A percentile compares a stretch with the other conserved stretches of the same genome.
These are phyloP conservation scores for Stephania cephalantha DNA, from an alignment of 164 flowering plant species.

Conservation along the genomic window DNA sequence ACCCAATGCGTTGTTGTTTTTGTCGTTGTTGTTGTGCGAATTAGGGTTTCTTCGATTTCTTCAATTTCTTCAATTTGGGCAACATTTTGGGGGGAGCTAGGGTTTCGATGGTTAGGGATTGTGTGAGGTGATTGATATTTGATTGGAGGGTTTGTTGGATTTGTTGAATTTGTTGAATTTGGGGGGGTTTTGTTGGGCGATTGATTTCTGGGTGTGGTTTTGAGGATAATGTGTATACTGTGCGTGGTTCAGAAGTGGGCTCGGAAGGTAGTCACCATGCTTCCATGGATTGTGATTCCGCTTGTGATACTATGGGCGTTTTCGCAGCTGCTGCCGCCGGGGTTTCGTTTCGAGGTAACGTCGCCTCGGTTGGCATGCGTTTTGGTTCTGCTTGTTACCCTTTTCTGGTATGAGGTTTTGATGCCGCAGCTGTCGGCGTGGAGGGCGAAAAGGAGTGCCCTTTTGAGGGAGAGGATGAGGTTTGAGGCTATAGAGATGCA, in stretches of 20 bases:
- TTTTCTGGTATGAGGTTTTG: slow-evolving; percentile 94
- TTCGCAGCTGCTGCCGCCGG: slow-evolving; percentile 86
- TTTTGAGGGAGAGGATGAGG: slow-evolving; percentile 69
- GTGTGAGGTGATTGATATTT: neutral
- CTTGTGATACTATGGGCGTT: slow-evolving; percentile 87
- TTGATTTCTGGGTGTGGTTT: slow-evolving; percentile 27
- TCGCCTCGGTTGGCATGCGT: slow-evolving; percentile 93
- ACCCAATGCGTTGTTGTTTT: neutral
- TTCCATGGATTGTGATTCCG: slow-evolving; percentile 96
- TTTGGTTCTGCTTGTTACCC: slow-evolving; percentile 73
- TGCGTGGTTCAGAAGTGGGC: slow-evolving; percentile 98
- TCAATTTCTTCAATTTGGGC: neutral
- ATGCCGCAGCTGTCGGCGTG: slow-evolving; percentile 94
- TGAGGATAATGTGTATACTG: slow-evolving; percentile 94
- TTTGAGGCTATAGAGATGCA: slow-evolving; percentile 78
- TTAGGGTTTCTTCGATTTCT: neutral
- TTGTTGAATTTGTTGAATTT: slow-evolving; percentile 5
- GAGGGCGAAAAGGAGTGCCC: slow-evolving; percentile 69
- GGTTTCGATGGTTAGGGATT: slow-evolving; percentile 12
- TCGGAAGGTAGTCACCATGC: slow-evolving; percentile 85
- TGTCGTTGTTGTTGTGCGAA: neutral
- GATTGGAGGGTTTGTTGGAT: neutral
- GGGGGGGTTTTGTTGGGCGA: slow-evolving; percentile 14
- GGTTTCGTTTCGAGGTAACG: slow-evolving; percentile 81
- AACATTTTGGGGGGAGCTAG: neutral